These are phyloP conservation scores for Aspergillus hortae DNA, from an alignment of 2,329 filamentous ascomycete species.

Conservation along the genomic window DNA sequence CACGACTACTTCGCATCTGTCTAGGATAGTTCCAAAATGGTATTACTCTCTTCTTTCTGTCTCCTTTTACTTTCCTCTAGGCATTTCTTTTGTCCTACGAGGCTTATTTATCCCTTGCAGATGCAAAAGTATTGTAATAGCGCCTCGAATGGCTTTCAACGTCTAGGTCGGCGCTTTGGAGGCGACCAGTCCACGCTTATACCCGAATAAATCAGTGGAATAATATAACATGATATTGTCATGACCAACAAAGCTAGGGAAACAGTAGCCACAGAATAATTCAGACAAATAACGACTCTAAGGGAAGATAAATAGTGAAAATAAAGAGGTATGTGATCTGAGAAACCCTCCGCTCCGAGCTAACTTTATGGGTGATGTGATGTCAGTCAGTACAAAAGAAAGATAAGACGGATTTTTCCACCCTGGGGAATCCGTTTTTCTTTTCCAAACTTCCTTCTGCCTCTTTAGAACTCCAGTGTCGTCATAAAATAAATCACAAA, in stretches of 20 bases:
- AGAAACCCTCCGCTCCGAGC: background rate
- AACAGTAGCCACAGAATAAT: background rate
- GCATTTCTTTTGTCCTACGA: background rate
- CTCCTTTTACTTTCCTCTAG: background rate
- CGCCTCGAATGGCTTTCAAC: background rate
- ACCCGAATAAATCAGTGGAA: background rate
- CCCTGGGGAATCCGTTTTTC: background rate
- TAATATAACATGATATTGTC: background rate
- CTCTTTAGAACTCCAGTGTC: background rate
- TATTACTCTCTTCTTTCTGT: background rate
- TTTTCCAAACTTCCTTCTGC: background rate
- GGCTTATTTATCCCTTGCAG: too few relatives aligned
- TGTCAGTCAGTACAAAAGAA: background rate
- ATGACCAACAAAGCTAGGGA: background rate
- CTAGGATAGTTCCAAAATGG: too few relatives aligned
- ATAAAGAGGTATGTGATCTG: background rate
- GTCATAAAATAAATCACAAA: conserved; percentile 1
- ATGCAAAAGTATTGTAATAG: too few relatives aligned
- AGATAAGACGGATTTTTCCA: background rate
- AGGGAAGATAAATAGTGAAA: background rate
- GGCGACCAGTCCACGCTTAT: background rate
- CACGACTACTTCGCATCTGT: background rate
- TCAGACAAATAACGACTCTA: background rate
- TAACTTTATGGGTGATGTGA: background rate
- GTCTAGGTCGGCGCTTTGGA: background rate